Conservation (phyloP, 768 basidiomycete species). For the Cyathus striatus region DNA sequence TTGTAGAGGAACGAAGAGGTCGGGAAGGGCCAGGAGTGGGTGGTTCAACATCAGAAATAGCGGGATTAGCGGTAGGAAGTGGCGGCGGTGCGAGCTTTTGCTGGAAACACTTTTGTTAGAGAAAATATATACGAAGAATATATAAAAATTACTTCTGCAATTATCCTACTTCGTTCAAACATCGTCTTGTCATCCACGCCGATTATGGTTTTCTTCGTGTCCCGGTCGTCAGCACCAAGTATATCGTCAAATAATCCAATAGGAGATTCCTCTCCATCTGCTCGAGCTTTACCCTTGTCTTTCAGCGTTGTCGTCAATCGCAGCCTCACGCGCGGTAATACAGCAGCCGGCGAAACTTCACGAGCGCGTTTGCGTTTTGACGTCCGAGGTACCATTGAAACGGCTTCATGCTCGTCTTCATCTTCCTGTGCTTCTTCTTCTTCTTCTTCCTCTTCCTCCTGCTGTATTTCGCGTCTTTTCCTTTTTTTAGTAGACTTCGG, state of each 20-base stretch:
- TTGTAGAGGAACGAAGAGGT: constrained; percentile 55
- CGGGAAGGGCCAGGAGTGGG: constrained; percentile 49
- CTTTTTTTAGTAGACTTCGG: constrained; percentile 17
- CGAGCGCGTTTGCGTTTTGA: constrained; percentile 44
- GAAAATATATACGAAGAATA: not conserved
- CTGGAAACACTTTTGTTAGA: constrained; percentile 21
- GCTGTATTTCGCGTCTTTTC: constrained; percentile 22
- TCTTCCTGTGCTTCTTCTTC: constrained; percentile 22
- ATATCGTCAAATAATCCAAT: constrained; percentile 83
- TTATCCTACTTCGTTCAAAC: constrained; percentile 68
- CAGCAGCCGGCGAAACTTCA: constrained; percentile 30
- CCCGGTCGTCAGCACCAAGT: constrained; percentile 61
- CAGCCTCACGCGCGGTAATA: constrained; percentile 42
- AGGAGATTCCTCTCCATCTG: constrained; percentile 51
- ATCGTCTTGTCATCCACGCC: constrained; percentile 52
- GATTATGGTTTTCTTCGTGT: constrained; percentile 66
- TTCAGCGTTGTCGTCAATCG: constrained; percentile 46
- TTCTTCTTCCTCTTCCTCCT: constrained; percentile 47
- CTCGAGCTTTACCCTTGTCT: constrained; percentile 64
- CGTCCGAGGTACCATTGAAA: constrained; percentile 30
- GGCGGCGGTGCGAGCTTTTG: constrained; percentile 43
- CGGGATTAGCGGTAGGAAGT: constrained; percentile 18
- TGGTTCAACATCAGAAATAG: constrained; percentile 17
- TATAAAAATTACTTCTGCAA: constrained; percentile 63
- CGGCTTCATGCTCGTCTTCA: constrained; percentile 54